Base-by-base conservation (phyloP, 2,329 filamentous ascomycete genomes). In the Aspergillus terreus region DNA sequence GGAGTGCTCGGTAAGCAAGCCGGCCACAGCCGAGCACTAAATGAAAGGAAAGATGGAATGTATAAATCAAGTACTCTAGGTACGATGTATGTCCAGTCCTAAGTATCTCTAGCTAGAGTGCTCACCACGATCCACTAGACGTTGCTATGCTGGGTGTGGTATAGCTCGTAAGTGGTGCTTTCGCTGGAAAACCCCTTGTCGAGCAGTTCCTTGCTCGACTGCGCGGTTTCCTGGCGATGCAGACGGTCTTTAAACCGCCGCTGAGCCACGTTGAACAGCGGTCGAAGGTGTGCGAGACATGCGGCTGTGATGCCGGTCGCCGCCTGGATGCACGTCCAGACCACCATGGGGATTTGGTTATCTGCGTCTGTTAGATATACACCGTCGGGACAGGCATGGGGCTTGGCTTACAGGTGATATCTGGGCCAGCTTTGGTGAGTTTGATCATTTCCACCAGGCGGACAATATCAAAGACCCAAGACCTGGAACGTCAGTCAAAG, bases 271-370 rank as follows among this genome's bases (percentile, higher is more conserved):
- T 58, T 59, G 44, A 67, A 64, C 1, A 66, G 49, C 2, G 65
- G 65, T 17, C 61, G 52, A 5, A 67, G 53, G 42, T 67, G 66
- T 1, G 65, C 58, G 1, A 68, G 59, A 48, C 65, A 68, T 25
- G 65, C 65, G 1, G 63, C 64, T 6, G 58, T 59, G 33, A 68
- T 67, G 14, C 59, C 65, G 0, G 66, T 64, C 1, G 63, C 61
- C 1, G 63, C 59, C 49, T 68, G 65, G 17, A 62, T 56, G 35
- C 64, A 66, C 1, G 65, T 68, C 65, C 65, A 68, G n/a, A 67
- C 59, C 12, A 58, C 59, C 21, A 55, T 51, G 6, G 61, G 60
- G 27, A 63, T 57, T 65, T 67, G 62, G 40, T 67, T 59, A 25
- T 63, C 64, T 67, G 11, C 4, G 11, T 42, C 27, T 45, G 27